Conservation (phyloP, 108 stramenopile species). For the Craspedostauros australis region DNA sequence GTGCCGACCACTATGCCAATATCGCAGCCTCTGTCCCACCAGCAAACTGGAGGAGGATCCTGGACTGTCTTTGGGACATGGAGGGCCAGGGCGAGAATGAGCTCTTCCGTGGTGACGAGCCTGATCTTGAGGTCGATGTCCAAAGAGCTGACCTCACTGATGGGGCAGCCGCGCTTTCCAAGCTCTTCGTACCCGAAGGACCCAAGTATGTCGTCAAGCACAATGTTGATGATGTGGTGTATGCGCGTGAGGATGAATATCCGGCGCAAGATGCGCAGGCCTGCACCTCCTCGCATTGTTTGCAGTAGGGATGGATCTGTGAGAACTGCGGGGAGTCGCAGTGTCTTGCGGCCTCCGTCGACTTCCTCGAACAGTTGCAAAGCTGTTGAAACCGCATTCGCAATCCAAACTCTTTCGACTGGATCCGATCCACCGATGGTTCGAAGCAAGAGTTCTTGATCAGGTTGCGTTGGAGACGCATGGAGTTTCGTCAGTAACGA, state of each 20-base stretch:
- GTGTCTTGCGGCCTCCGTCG: constrained; percentile 38
- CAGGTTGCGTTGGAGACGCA: too few relatives aligned
- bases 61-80: constrained; percentile 12
- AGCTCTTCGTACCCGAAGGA: constrained; percentile 71
- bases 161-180: constrained; percentile 68
- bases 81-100: constrained; percentile 32
- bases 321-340: constrained; percentile 56
- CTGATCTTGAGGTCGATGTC: constrained; percentile 71
- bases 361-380: constrained; percentile 49
- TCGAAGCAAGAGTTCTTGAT: too few relatives aligned
- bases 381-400: constrained; percentile 43
- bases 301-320: constrained; percentile 55
- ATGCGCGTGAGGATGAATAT: constrained; percentile 59
- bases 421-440: too few relatives aligned
- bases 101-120: constrained; percentile 67
- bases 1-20: constrained; percentile 71
- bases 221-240: constrained; percentile 48
- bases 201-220: constrained; percentile 40
- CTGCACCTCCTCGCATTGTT: constrained; percentile 53
- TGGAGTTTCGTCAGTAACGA: constrained; percentile 28
- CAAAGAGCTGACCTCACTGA: constrained; percentile 44
- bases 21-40: constrained; percentile 85
- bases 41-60: constrained; percentile 36
- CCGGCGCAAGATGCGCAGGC: constrained; percentile 62
- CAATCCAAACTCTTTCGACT: constrained; percentile 50